Conservation (phyloP, 2,329 filamentous ascomycete species). For the Dichotomopilus funicola region DNA sequence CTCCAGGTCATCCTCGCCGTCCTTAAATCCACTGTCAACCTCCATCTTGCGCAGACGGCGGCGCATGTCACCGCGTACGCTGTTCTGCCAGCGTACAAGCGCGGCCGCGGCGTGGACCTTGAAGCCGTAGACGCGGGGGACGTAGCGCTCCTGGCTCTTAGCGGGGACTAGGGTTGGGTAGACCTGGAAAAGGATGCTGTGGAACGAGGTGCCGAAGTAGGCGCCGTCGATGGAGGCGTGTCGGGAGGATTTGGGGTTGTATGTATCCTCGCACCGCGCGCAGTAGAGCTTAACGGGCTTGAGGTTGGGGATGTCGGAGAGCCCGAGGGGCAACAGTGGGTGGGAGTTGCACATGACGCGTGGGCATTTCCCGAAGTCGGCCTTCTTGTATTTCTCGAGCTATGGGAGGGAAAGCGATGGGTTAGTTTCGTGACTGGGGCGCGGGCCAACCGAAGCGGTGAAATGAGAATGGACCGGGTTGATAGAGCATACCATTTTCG, state of each 20-base stretch:
- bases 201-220: conserved; percentile 97
- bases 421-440: not conserved
- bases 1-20: conserved; percentile 54
- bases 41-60: conserved; percentile 62
- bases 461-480: not conserved
- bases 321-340: conserved; percentile 88
- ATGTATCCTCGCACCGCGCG: conserved; percentile 92
- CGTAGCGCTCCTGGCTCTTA: conserved; percentile 80
- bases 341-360: conserved; percentile 92
- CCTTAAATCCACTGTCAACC: conserved; percentile 74
- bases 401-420: conserved; percentile 33
- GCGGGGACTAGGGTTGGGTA: conserved; percentile 83
- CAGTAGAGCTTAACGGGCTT: conserved; percentile 97
- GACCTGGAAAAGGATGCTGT: conserved; percentile 98
- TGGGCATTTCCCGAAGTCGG: conserved; percentile 95
- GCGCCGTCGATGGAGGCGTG: conserved; percentile 94
- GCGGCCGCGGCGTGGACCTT: conserved; percentile 87
- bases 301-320: conserved; percentile 78
- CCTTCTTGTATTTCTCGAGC: conserved; percentile 99
- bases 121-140: conserved; percentile 90
- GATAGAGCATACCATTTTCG: conserved; percentile 74
- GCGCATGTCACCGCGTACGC: conserved; percentile 74
- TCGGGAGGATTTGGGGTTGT: conserved; percentile 96
- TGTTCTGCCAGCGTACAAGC: conserved; percentile 84
- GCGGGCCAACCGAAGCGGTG: not conserved